Percentiles rank a stretch among this genome's conserved stretches.
Conservation (phyloP, 805 yeast species). For the Wickerhamiella allomyrinae region DNA sequence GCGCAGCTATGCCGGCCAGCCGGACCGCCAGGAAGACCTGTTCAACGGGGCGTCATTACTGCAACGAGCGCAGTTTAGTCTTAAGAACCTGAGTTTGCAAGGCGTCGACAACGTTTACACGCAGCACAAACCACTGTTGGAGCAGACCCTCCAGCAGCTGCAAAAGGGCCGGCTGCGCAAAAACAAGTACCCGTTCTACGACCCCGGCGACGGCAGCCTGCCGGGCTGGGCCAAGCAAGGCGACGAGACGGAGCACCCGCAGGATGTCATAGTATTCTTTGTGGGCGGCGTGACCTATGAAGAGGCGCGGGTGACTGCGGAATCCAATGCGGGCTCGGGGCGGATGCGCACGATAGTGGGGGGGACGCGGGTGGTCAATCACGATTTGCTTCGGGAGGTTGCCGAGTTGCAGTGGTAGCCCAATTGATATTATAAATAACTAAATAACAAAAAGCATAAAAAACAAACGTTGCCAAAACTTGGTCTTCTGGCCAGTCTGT, state of each 20-base stretch:
- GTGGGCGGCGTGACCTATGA: slow-evolving; percentile 90
- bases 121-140: slow-evolving; percentile 77
- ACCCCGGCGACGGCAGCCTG: slow-evolving; percentile 23
- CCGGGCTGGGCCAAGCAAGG: slow-evolving; percentile 16
- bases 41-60: slow-evolving; percentile 27
- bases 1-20: slow-evolving; percentile 29
- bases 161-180: slow-evolving; percentile 30
- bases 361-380: slow-evolving; percentile 34
- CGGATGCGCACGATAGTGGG: slow-evolving; percentile 66
- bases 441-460: no score
- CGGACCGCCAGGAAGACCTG: slow-evolving; percentile 32
- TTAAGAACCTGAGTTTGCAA: slow-evolving; percentile 27
- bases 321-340: slow-evolving; percentile 39
- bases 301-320: slow-evolving; percentile 72
- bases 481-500: no score
- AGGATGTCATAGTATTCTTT: slow-evolving; percentile 27
- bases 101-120: slow-evolving; percentile 52
- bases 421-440: no score
- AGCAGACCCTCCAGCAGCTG: slow-evolving; percentile 30
- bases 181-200: slow-evolving; percentile 32
- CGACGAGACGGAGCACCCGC: slow-evolving; percentile 23
- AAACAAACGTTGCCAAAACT: no score
- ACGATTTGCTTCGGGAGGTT: background rate
- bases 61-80: slow-evolving; percentile 29
- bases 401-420: background rate